Percentiles rank a stretch among this genome's conserved stretches.
These are phyloP conservation scores for Blastobotrys malaysiensis DNA, from an alignment of 1,139 yeast genomes.

Conservation along the genomic window DNA sequence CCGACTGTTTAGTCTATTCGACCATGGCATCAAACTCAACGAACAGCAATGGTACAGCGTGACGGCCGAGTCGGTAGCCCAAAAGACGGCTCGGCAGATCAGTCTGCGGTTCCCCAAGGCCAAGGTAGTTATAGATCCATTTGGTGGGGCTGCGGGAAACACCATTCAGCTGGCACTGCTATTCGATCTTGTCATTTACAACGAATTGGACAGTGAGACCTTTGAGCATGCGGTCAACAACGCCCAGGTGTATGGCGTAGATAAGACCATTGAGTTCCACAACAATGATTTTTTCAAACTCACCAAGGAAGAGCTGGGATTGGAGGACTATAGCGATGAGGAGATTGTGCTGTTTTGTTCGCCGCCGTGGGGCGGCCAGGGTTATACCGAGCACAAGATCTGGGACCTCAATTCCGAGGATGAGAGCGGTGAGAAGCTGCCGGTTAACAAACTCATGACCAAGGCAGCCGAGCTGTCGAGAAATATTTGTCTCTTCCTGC, in stretches of 20 bases:
- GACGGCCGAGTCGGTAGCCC: slow-evolving; percentile 77
- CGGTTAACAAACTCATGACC: slow-evolving; percentile 27
- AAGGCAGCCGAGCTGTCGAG: slow-evolving; percentile 46
- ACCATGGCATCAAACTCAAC: slow-evolving; percentile 68
- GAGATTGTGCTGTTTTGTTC: slow-evolving; percentile 65
- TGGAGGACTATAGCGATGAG: slow-evolving; percentile 12
- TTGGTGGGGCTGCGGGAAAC: slow-evolving; percentile 97
- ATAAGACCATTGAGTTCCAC: slow-evolving; percentile 26
- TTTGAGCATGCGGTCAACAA: slow-evolving; percentile 66
- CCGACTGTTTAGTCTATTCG: slow-evolving; percentile 52
- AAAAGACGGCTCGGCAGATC: slow-evolving; percentile 50
- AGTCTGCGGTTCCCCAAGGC: slow-evolving; percentile 47
- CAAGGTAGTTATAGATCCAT: slow-evolving; percentile 52
- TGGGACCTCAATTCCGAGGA: slow-evolving; percentile 42
- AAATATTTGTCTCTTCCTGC: slow-evolving; percentile 69
- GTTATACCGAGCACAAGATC: slow-evolving; percentile 42
- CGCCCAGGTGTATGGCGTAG: slow-evolving; percentile 63
- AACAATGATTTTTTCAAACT: slow-evolving; percentile 24
- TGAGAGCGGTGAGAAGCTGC: slow-evolving; percentile 24
- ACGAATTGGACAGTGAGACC: slow-evolving; percentile 61
- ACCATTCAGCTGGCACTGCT: slow-evolving; percentile 61
- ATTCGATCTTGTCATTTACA: slow-evolving; percentile 45
- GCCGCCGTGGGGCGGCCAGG: slow-evolving; percentile 98
- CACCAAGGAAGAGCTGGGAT: slow-evolving; percentile 8
- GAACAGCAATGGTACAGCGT: slow-evolving; percentile 86